Base-by-base conservation (phyloP, 2,329 filamentous ascomycete genomes). In the Ceratocystis huliohia region DNA sequence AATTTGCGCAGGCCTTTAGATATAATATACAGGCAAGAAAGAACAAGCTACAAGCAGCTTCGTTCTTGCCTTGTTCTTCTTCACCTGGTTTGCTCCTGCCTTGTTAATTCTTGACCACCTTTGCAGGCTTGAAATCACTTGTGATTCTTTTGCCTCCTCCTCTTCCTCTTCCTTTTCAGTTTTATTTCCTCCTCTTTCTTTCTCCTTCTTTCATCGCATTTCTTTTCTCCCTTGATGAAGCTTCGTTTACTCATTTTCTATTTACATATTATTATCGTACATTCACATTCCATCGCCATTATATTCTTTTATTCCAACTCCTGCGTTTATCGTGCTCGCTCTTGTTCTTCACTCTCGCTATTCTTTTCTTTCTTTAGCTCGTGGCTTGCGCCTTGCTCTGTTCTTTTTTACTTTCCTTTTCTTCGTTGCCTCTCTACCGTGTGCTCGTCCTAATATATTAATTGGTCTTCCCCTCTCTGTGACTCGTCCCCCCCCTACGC, bases 31-130 rank as follows among this genome's bases (percentile, higher is more conserved):
- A 20, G 20, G 48, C n/a, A 53, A 56, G 22, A 25, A 15, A 13
- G 48, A 25, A 25, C 20, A 56, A 56, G 50, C 37, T 41, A 7
- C 20, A n/a, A 48, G 8, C 50, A 30, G 30, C 56, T 59, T 59
- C 28, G 28, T 33, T 37, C 28, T 57, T 57, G 50, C 48, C n/a
- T 53, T 3, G 8, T 13, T 50, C 20, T 20, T 20, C 22, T 22
- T 22, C 22, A 22, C 48, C 48, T 22, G 15, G 22, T 13, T 57
- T 17, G 53, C 17, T 57, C 53, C 20, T 57, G 53, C 53, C 53
- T 57, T 57, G 56, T 59, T 57, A 30, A 15, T 57, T 59, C 28
- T 33, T 33, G 25, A 59, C 53, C 28, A 57, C 56, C 17, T 37
- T 59, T 59, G 3, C 56, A 59, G 56, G 15, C 30, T 37, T 37